phyloP scores from a whole-genome alignment of 2,329 filamentous ascomycete species.

The Cercospora brassicicola region DNA sequence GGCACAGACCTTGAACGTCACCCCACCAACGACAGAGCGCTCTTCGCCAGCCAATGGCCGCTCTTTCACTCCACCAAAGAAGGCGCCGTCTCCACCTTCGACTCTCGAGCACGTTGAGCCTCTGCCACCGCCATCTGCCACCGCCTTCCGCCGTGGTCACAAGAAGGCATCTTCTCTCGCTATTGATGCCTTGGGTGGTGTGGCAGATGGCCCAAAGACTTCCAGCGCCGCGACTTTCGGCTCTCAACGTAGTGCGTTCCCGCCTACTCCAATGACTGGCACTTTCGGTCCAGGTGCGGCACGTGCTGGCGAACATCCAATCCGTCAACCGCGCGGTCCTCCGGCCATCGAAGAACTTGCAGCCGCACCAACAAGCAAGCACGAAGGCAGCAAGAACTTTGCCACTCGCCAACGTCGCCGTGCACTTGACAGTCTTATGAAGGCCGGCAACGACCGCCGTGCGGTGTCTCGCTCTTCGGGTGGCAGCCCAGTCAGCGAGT shows the following conservation, averaged over 20 bases:
- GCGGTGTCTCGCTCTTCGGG: conserved; percentile 65
- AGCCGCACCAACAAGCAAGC: conserved; percentile 83
- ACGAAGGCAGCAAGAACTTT: conserved; percentile 97
- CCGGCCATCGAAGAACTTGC: conserved; percentile 88
- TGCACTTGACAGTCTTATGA: conserved; percentile 86
- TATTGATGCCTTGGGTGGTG: conserved; percentile 58
- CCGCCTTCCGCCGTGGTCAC: conserved; percentile 89
- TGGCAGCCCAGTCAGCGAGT: conserved; percentile 77
- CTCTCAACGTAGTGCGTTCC: conserved; percentile 55
- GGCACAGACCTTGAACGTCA: conserved; percentile 69
- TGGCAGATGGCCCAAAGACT: conserved; percentile 69
- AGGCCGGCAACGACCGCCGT: conserved; percentile 83
- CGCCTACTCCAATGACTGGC: conserved; percentile 75
- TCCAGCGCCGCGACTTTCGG: conserved; percentile 55
- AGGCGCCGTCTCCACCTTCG: conserved; percentile 64
- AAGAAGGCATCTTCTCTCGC: conserved; percentile 80
- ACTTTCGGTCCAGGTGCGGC: conserved; percentile 90
- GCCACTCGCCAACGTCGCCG: conserved; percentile 86
- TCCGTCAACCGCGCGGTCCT: conserved; percentile 88
- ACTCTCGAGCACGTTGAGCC: conserved; percentile 62
- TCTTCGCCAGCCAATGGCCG: conserved; percentile 56
- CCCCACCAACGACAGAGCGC: conserved; percentile 65
- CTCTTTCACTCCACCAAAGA: conserved; percentile 64
- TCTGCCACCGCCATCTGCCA: conserved; percentile 82
- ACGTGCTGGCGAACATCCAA: conserved; percentile 89